phyloP scores from a whole-genome alignment of 306 rosid species.

The Inga oerstediana region DNA sequence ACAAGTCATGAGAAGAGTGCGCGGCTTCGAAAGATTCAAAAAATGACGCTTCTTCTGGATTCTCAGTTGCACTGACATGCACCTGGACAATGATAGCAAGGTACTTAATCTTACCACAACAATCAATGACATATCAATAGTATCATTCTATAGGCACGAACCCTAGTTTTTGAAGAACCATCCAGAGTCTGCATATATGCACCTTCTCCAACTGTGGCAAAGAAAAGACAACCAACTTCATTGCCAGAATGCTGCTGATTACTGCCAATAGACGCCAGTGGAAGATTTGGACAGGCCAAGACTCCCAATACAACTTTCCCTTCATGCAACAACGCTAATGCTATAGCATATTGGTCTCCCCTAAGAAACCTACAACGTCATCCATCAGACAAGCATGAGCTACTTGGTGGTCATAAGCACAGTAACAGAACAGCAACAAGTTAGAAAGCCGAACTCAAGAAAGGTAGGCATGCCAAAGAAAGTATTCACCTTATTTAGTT shows the following conservation, averaged over 20 bases:
- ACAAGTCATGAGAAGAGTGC: constrained; percentile 76
- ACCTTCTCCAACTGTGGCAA: constrained; percentile 78
- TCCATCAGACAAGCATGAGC: constrained; percentile 32
- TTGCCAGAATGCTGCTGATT: constrained; percentile 47
- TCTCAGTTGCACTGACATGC: constrained; percentile 69
- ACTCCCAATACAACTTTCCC: constrained; percentile 92
- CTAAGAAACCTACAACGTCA: constrained; percentile 69
- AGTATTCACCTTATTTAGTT: neutral
- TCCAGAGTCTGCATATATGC: constrained; percentile 76
- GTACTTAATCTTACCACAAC: constrained; percentile 11
- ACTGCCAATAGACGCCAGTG: constrained; percentile 57
- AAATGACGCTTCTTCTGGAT: constrained; percentile 88
- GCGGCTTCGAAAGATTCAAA: constrained; percentile 97
- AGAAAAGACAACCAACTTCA: constrained; percentile 86
- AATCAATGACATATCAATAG: constrained; percentile 32
- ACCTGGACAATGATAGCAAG: constrained; percentile 53
- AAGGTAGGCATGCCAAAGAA: constrained; percentile 15
- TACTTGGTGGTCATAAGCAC: constrained; percentile 16
- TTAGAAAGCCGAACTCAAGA: constrained; percentile 3
- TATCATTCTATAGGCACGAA: constrained; percentile 34
- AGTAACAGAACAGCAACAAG: neutral
- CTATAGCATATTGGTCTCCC: constrained; percentile 95
- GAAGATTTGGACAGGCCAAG: constrained; percentile 95
- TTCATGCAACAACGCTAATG: constrained; percentile 82
- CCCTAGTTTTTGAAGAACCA: constrained; percentile 71